Base-by-base conservation (phyloP, 2,329 filamentous ascomycete species). In the Fusarium lyarnte region DNA sequence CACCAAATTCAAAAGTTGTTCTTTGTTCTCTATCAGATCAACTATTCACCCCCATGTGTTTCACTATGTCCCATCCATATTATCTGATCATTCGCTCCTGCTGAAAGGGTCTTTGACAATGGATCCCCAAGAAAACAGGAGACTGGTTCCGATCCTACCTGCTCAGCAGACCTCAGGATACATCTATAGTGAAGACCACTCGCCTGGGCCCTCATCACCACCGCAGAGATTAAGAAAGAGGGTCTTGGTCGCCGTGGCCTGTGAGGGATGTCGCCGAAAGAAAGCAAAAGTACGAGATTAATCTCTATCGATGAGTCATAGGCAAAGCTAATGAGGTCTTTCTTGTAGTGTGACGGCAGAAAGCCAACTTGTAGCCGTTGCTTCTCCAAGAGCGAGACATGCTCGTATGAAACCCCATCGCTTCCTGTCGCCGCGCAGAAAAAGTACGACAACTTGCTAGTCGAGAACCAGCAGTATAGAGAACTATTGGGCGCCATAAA, bases 391-490 rank as follows among this genome's bases (percentile, higher is more conserved):
- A 31, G n/a, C 16, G 63, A 68, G 23, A 6, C 41, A 12, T 68
- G 65, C 23, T 54, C 33, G 1, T 68, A 68, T 36, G 65, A 68
- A 27, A 6, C 47, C 8, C 65, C 55, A 2, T 33, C 36, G 6
- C 27, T 68, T n/a, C 55, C 63, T 3, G 9, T 54, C 11, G 63
- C 41, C 8, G 36, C 68, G 13, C 66, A 68, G 36, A 67, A 63
- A 31, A 68, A 51, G 21, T 68, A 52, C 38, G 63, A 68, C 8
- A 39, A 43, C 6, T 25, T 68, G 14, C 53, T 68, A 35, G 23
- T 62, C 5, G 65, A 68, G 14, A 68, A 68, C 23, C 57, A 54
- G 11, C 63, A 68, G 38, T 68, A 68, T 16, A 63, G 65, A 61
- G 65, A 68, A n/a, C 36, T 68, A 2, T 68, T 68, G 43, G 46